phyloP scores from a whole-genome alignment of 148 eudicot species.

The Vaccinium vitisidaea region DNA sequence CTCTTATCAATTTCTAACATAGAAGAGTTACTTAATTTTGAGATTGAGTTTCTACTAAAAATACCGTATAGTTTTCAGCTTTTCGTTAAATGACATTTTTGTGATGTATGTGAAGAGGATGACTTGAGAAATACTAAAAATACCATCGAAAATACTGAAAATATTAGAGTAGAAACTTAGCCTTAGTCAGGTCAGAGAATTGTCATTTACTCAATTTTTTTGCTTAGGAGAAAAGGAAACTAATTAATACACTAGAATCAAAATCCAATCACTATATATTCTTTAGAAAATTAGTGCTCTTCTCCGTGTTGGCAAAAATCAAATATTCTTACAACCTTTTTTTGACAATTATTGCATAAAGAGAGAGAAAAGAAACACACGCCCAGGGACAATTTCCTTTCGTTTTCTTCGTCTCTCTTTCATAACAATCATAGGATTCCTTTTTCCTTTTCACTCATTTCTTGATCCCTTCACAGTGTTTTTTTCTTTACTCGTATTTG shows the following conservation, averaged over 20 bases:
- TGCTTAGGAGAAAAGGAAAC: background rate
- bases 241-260: background rate
- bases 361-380: background rate
- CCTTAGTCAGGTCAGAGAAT: too few species aligned
- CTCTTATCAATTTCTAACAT: too few species aligned
- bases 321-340: background rate
- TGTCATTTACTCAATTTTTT: background rate
- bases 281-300: too few species aligned
- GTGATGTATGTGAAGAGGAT: too few species aligned
- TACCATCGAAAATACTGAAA: too few species aligned
- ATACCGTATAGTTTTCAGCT: too few species aligned
- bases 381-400: background rate
- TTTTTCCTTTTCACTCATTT: background rate
- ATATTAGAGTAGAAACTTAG: too few species aligned
- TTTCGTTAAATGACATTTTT: too few species aligned
- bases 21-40: too few species aligned
- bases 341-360: background rate
- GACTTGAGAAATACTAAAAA: too few species aligned
- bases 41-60: too few species aligned
- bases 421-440: background rate
- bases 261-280: too few species aligned
- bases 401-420: background rate
- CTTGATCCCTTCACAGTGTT: background rate
- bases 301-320: background rate
- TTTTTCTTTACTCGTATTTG: background rate